phyloP scores from a whole-genome alignment of 2,329 filamentous ascomycete genomes.

The Fusarium longipes region DNA sequence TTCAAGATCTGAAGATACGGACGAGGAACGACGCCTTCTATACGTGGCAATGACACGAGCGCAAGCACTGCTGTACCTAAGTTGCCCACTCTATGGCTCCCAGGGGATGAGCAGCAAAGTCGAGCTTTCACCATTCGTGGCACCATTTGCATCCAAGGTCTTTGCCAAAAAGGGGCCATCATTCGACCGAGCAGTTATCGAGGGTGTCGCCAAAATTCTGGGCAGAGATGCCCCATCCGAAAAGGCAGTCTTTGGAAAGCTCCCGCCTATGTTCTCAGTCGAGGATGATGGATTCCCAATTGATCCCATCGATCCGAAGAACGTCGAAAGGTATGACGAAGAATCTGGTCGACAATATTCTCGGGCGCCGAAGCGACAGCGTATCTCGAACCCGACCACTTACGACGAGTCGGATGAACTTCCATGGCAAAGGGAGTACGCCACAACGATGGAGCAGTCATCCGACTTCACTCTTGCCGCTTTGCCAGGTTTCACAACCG shows the following conservation, averaged over 20 bases:
- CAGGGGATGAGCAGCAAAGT: slow-evolving; percentile 68
- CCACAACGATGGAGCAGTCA: slow-evolving; percentile 71
- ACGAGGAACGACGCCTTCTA: slow-evolving; percentile 87
- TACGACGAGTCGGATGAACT: slow-evolving; percentile 44
- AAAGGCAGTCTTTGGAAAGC: slow-evolving; percentile 62
- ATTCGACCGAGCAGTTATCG: slow-evolving; percentile 71
- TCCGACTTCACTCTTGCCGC: slow-evolving; percentile 69
- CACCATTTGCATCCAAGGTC: slow-evolving; percentile 54
- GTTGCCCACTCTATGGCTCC: slow-evolving; percentile 77
- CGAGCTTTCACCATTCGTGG: slow-evolving; percentile 78
- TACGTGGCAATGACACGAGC: slow-evolving; percentile 98
- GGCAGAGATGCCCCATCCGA: slow-evolving; percentile 69
- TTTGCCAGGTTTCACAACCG: slow-evolving; percentile 71
- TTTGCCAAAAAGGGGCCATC: slow-evolving; percentile 74
- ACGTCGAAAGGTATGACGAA: slow-evolving; percentile 36
- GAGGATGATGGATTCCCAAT: slow-evolving; percentile 77
- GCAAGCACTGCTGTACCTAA: slow-evolving; percentile 86
- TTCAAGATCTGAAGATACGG: slow-evolving; percentile 82
- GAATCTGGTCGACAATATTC: slow-evolving; percentile 33
- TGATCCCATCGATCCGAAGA: slow-evolving; percentile 63
- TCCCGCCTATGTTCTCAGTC: slow-evolving; percentile 64
- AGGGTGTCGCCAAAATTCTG: slow-evolving; percentile 78
- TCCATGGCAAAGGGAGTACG: slow-evolving; percentile 58
- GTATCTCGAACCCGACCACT: slow-evolving; percentile 32
- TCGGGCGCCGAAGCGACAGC: slow-evolving; percentile 48